A percentile compares a stretch with the other conserved stretches of the same genome.
These are phyloP conservation scores for Stagonosporopsis chrysanthemi DNA, from an alignment of 2,329 filamentous ascomycete species.

Conservation along the genomic window DNA sequence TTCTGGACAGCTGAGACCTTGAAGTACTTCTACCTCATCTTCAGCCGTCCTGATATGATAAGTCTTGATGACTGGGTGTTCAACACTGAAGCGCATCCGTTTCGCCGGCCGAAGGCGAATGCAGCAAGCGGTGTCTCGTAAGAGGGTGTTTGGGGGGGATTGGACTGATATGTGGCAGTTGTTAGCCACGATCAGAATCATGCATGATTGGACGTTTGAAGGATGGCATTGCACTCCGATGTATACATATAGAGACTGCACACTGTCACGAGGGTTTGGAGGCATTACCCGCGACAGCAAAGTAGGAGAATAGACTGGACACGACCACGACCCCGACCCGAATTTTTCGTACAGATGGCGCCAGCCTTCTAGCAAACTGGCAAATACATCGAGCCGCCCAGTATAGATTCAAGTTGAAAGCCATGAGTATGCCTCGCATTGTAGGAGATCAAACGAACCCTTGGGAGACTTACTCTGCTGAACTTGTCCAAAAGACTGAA, in stretches of 20 bases:
- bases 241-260: background rate
- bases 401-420: background rate
- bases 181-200: background rate
- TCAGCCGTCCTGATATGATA: conserved; percentile 54
- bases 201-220: background rate
- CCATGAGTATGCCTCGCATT: no score
- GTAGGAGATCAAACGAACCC: no score
- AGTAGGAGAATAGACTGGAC: background rate
- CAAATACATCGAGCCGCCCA: background rate
- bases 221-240: background rate
- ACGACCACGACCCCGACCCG: no score
- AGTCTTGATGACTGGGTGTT: conserved; percentile 59
- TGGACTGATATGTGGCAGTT: background rate
- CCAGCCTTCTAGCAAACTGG: background rate
- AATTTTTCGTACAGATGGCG: background rate
- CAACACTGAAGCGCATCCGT: conserved; percentile 61
- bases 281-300: background rate
- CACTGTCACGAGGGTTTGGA: background rate
- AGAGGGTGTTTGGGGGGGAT: background rate
- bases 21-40: conserved; percentile 60
- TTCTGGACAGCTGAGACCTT: conserved; percentile 61
- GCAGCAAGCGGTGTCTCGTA: background rate
- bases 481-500: no score
- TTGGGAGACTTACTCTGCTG: no score
- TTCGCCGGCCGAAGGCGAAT: conserved; percentile 40